Percentiles rank a stretch among this genome's conserved stretches.
phyloP scores from a whole-genome alignment of 179 eudicot species.

The Heliamphora pulchella region DNA sequence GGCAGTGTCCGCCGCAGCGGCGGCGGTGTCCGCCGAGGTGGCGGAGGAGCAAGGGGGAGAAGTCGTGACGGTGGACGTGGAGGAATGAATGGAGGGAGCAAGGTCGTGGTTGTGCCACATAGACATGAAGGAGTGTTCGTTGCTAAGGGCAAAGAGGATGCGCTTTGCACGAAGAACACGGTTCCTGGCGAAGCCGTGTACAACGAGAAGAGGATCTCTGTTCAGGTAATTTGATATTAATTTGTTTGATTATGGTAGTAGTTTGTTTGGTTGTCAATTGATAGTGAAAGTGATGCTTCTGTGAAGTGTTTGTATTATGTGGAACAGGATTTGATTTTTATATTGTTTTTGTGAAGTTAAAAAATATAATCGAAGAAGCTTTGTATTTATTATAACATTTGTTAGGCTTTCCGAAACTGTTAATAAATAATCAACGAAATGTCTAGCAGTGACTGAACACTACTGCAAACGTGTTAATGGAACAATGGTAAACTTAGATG shows the following conservation, averaged over 20 bases:
- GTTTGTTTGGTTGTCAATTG: neutral
- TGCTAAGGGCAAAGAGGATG: conserved; percentile 91
- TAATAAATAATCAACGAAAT: neutral
- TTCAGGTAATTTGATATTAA: conserved; percentile 36
- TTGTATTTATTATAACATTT: no score
- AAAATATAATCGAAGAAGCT: no score
- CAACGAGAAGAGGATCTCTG: conserved; percentile 76
- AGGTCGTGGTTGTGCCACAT: conserved; percentile 71
- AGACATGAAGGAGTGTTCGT: conserved; percentile 82
- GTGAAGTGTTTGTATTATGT: neutral
- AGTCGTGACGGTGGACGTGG: conserved; percentile 42
- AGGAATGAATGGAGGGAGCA: conserved; percentile 85
- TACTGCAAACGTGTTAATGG: neutral
- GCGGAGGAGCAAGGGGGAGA: conserved; percentile 33
- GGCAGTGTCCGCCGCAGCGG: conserved; percentile 17
- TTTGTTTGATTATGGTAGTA: neutral
- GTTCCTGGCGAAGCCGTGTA: conserved; percentile 88
- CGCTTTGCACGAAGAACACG: conserved; percentile 72
- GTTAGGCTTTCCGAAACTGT: neutral
- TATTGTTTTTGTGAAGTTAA: neutral
- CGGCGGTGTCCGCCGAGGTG: conserved; percentile 27
- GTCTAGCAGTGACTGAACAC: neutral
- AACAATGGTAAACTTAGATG: no score
- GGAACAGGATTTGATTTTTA: neutral
- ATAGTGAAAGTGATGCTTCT: neutral